phyloP scores from a whole-genome alignment of 208 protist genomes.

The Porcisia deanei region DNA sequence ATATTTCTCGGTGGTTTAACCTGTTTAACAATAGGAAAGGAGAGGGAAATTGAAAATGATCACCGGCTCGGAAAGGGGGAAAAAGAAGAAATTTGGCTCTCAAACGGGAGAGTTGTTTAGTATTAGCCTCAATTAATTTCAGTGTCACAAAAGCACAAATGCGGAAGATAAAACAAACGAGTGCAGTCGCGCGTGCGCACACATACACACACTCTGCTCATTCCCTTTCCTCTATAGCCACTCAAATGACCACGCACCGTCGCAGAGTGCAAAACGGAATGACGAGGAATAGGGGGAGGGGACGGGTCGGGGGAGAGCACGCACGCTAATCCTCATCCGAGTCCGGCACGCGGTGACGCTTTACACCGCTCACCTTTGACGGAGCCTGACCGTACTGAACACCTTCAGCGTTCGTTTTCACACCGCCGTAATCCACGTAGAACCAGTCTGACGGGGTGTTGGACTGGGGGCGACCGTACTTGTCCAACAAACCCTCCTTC shows the following conservation, averaged over 20 bases:
- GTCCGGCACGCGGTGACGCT: constrained; percentile 55
- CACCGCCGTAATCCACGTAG: constrained; percentile 94
- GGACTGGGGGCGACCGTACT: constrained; percentile 98
- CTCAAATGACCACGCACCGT: not conserved
- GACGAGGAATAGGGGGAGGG: not conserved
- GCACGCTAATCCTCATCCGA: constrained; percentile 55
- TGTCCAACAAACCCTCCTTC: constrained; percentile 97
- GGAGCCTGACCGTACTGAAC: constrained; percentile 76
- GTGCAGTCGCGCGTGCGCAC: not conserved
- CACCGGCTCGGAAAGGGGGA: not conserved
- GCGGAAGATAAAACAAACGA: constrained; percentile 19
- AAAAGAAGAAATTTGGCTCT: not conserved
- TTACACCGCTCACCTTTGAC: constrained; percentile 40
- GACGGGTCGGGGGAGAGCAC: not conserved
- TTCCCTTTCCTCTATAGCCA: not conserved
- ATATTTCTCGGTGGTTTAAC: not conserved
- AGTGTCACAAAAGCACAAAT: constrained; percentile 10
- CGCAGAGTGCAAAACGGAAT: not conserved
- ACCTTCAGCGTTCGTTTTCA: constrained; percentile 85
- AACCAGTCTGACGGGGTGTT: constrained; percentile 97
- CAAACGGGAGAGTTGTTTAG: constrained; percentile 1
- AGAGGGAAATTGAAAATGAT: not conserved
- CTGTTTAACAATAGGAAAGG: not conserved
- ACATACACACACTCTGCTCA: not conserved
- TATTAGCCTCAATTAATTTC: constrained; percentile 14